Evolutionary conservation across 805 yeast genomes (phyloP).

Genomic region (Myxozyma sirexii): DNA sequence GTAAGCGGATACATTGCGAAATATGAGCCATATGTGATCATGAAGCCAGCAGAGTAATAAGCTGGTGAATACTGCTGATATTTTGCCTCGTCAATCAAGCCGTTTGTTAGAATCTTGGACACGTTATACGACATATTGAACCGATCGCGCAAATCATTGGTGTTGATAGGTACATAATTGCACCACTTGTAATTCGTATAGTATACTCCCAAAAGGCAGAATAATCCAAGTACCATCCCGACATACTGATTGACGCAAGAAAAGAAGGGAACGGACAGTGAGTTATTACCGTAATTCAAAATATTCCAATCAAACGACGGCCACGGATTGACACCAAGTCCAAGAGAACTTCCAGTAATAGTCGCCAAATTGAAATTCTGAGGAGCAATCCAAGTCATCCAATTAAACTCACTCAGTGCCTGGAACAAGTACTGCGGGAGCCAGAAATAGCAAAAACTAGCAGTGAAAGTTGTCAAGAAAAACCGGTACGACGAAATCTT

Average conservation of each 20-base stretch:
- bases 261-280: slow-evolving; percentile 23
- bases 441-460: slow-evolving; percentile 58
- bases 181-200: slow-evolving; percentile 58
- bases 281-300: slow-evolving; percentile 47
- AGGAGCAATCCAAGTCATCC: slow-evolving; percentile 66
- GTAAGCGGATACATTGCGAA: slow-evolving; percentile 53
- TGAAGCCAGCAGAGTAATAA: slow-evolving; percentile 57
- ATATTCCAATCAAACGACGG: slow-evolving; percentile 68
- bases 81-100: slow-evolving; percentile 49
- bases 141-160: slow-evolving; percentile 53
- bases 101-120: slow-evolving; percentile 51
- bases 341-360: slow-evolving; percentile 62
- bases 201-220: slow-evolving; percentile 54
- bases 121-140: slow-evolving; percentile 56
- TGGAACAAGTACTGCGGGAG: slow-evolving; percentile 63
- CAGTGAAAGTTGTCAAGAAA: slow-evolving; percentile 48
- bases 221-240: slow-evolving; percentile 52
- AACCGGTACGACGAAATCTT: slow-evolving; percentile 55
- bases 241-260: slow-evolving; percentile 49
- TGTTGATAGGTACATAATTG: slow-evolving; percentile 57
- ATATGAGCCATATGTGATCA: slow-evolving; percentile 61
- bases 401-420: slow-evolving; percentile 60
- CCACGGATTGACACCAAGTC: slow-evolving; percentile 65
- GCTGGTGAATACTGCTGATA: slow-evolving; percentile 66
- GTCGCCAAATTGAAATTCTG: slow-evolving; percentile 60